Base-by-base conservation (phyloP, 257 asterid genomes). In the Perilla frutescens region DNA sequence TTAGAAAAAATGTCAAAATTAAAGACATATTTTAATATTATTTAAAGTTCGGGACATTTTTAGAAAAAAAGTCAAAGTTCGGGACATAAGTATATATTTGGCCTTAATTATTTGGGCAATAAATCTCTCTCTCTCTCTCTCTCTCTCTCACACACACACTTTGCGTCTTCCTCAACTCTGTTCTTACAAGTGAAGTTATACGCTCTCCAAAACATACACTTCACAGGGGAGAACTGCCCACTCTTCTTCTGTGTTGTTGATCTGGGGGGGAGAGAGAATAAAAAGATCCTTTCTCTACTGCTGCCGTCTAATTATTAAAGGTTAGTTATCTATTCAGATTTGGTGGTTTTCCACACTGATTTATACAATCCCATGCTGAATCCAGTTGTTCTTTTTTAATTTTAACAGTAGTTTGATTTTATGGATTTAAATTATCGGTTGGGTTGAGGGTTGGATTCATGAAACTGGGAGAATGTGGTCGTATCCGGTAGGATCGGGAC, bases 121-220 rank as follows among this genome's bases (percentile, higher is more conserved):
- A 64, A 64, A 64, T 64, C 69, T 48, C 26, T 20, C 26, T 20
- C 26, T 20, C 26, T 39, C 59, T 0, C 6, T 62, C 57, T 50
- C 77, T 73, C n/a, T n/a, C n/a, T n/a, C n/a, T n/a, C n/a, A n/a
- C n/a, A n/a, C n/a, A n/a, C n/a, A n/a, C 72, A 73, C 71, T 63
- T 62, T 63, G 77, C 77, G 77, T 73, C 65, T 73, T 64, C 53
- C 12, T 54, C 65, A 73, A 53, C 72, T 63, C 55, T 11, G 12
- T 60, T 12, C 44, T 71, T 44, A 34, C 37, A 34, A 34, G 37
- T 34, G 37, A 34, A 34, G 64, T 56, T 59, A 49, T 47, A 53
- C 56, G 26, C 69, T 48, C 62, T 48, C 76, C 69, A 48, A 45
- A 65, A 45, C 70, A 29, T 14, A 36, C 61, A 31, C 57, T 66